Evolutionary conservation across 805 yeast genomes (phyloP).

Genomic region (Candida andamanensis): DNA sequence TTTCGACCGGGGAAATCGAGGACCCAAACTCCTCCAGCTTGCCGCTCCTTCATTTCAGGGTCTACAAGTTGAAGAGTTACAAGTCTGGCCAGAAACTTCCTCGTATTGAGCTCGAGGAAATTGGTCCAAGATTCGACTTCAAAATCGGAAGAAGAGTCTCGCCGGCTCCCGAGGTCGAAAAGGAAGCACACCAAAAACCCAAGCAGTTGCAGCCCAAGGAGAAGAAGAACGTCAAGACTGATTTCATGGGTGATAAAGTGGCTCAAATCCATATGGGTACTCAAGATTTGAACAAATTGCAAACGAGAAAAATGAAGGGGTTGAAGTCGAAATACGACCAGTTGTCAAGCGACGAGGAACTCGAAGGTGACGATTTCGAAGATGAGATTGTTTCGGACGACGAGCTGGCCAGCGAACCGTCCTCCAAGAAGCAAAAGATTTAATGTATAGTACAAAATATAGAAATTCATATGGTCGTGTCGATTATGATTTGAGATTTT

Average conservation of each 20-base stretch:
- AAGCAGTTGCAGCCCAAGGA: conserved; percentile 75
- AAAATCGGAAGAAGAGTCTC: conserved; percentile 80
- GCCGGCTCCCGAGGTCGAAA: conserved; percentile 83
- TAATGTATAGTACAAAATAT: conserved; percentile 7
- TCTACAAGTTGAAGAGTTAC: conserved; percentile 76
- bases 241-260: conserved; percentile 90
- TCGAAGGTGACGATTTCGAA: conserved; percentile 14
- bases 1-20: conserved; percentile 71
- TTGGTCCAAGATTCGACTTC: conserved; percentile 94
- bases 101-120: conserved; percentile 88
- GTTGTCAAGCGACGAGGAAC: conserved; percentile 48
- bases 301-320: conserved; percentile 99
- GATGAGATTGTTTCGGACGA: conserved; percentile 14
- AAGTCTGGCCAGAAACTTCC: conserved; percentile 86
- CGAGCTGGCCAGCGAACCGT: conserved; percentile 18
- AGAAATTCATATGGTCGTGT: too few species aligned
- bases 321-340: conserved; percentile 84
- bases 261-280: conserved; percentile 95
- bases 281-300: conserved; percentile 85
- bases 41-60: conserved; percentile 86
- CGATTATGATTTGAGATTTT: too few species aligned
- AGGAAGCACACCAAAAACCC: conserved; percentile 80
- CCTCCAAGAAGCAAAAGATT: conserved; percentile 31
- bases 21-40: conserved; percentile 66
- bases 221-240: conserved; percentile 85